Base-by-base conservation (phyloP, 352 stramenopile species). In the Phytophthora cryptogea region DNA sequence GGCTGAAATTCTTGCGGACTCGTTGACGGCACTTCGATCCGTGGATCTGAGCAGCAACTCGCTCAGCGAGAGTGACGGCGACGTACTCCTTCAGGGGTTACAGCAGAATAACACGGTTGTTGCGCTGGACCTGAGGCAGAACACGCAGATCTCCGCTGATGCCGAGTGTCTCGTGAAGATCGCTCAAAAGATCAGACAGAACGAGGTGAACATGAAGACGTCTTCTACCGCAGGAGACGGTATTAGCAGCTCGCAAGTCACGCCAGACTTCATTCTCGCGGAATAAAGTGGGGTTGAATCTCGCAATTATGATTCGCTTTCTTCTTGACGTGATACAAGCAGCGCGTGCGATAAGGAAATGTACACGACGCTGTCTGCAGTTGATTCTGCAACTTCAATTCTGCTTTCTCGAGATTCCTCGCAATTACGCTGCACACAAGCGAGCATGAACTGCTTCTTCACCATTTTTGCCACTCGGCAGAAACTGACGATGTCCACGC, bases 31-130 rank as follows among this genome's bases (percentile, higher is more conserved):
- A 14, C 65, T 98, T 37, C 63, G 70, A 2, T 83, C 78, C 2
- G 69, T 97, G 40, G 84, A 97, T 54, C 62, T 97, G 14, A 96
- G 84, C 50, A 84, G 82, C 40, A 97, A 97, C 56, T 44, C 66
- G 30, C 57, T 97, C 0, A 80, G 37, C 2, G 84, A 92, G 62
- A 57, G 58, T 4, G 82, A 95, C 43, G 82, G 67, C 14, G 74
- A 83, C 16, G 45, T 74, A 26, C 57, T 96, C 17, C 63, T 80
- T 1, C 75, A 86, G 30, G 83, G 82, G 0, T 64, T 96, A 11
- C 61, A 81, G 57, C 70, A 83, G 28, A 93, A 94, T 55, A 54
- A 44, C 44, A 75, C 61, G 0, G 44, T 95, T 10, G 63, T 90
- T 0, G 83, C 82, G 8, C 57, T 95, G 5, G 88, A 96, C 40